Conservation (phyloP, 371 early-diverging fungal genomes). For the Zancudomyces culisetae region DNA sequence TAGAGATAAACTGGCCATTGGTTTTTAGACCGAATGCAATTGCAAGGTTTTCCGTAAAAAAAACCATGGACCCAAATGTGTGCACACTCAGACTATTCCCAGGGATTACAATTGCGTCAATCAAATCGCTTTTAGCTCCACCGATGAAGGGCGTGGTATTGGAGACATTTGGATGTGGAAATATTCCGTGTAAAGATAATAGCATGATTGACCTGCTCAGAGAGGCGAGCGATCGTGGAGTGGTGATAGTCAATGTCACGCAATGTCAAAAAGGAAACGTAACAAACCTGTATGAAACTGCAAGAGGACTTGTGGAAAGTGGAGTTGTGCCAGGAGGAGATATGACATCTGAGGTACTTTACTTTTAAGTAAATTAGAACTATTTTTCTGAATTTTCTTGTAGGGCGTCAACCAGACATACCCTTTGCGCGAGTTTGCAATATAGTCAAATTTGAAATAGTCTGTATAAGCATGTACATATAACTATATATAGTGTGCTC, state of each 20-base stretch:
- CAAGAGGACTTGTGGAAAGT: constrained; percentile 55
- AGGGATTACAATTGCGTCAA: constrained; percentile 73
- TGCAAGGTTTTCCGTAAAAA: constrained; percentile 62
- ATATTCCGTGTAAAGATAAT: constrained; percentile 73
- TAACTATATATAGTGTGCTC: constrained; percentile 40
- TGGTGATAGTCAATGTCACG: constrained; percentile 89
- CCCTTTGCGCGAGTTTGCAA: no score
- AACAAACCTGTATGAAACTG: constrained; percentile 77
- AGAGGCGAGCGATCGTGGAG: constrained; percentile 79
- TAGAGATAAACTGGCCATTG: constrained; percentile 77
- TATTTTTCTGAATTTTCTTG: no score
- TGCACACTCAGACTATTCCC: constrained; percentile 83
- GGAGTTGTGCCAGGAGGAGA: constrained; percentile 91
- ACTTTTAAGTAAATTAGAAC: no score
- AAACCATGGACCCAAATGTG: constrained; percentile 67
- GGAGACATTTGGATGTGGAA: constrained; percentile 93
- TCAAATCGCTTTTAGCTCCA: constrained; percentile 67
- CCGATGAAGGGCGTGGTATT: constrained; percentile 82
- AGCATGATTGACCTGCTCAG: constrained; percentile 61
- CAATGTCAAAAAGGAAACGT: constrained; percentile 78
- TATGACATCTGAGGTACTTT: constrained; percentile 89
- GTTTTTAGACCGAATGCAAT: constrained; percentile 72
- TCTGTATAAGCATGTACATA: no score
- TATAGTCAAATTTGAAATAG: no score
- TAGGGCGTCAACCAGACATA: no score